phyloP scores from a whole-genome alignment of 2,329 filamentous ascomycete species.

The Coniella lustricola region DNA sequence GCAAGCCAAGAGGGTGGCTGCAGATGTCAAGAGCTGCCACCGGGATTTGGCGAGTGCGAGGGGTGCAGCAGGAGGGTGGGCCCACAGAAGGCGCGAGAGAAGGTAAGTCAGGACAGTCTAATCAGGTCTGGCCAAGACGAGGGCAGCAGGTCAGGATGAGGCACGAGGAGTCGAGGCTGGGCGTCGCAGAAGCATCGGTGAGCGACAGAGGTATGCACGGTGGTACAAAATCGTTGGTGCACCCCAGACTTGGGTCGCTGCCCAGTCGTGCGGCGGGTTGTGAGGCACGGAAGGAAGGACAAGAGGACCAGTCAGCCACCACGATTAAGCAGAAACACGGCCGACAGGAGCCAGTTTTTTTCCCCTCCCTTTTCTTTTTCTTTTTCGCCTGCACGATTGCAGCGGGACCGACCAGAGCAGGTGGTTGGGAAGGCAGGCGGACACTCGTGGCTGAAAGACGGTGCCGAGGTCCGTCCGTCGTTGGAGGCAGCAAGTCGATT shows the following conservation, averaged over 20 bases:
- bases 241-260: too few species aligned
- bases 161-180: slow-evolving; percentile 1
- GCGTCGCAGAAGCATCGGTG: slow-evolving; percentile 9
- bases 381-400: too few species aligned
- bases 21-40: slow-evolving; percentile 15
- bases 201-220: background rate
- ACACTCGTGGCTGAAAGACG: slow-evolving; percentile 5
- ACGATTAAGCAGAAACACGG: too few species aligned
- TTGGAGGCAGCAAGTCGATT: slow-evolving; percentile 13
- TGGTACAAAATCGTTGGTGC: too few species aligned
- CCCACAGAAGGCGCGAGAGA: background rate
- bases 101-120: background rate
- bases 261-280: too few species aligned
- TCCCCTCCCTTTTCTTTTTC: too few species aligned
- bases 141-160: too few species aligned
- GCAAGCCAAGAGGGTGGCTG: slow-evolving; percentile 12
- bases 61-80: background rate
- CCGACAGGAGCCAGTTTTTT: too few species aligned
- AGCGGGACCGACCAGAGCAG: too few species aligned
- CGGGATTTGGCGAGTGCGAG: slow-evolving; percentile 4
- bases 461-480: slow-evolving; percentile 7
- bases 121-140: background rate
- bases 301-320: too few species aligned
- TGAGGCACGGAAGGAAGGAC: too few species aligned
- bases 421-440: slow-evolving; percentile 4